phyloP scores from a whole-genome alignment of 2,329 filamentous ascomycete genomes.

The Stachybotrys echinatus region DNA sequence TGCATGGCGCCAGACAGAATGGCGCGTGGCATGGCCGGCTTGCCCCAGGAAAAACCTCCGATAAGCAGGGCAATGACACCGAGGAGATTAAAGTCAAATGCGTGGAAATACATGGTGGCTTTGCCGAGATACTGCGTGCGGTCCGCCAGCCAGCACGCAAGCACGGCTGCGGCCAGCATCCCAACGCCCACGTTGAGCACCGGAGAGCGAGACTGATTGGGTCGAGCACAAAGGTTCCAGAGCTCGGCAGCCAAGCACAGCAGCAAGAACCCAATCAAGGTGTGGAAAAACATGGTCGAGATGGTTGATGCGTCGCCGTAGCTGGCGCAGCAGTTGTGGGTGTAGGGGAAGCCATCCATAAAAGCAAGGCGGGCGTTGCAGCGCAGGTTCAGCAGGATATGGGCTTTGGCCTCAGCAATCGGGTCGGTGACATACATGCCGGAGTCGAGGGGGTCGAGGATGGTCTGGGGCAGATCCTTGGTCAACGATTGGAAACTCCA shows the following conservation, averaged over 20 bases:
- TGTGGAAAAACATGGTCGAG: slow-evolving; percentile 11
- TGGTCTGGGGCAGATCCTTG: slow-evolving; percentile 5
- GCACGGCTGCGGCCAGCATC: slow-evolving; percentile 17
- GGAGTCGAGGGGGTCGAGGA: slow-evolving; percentile 14
- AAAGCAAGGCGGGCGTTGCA: slow-evolving; percentile 38
- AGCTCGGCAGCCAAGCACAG: slow-evolving; percentile 12
- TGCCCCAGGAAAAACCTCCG: slow-evolving; percentile 12
- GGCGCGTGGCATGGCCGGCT: slow-evolving; percentile 6
- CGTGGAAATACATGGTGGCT: slow-evolving; percentile 16
- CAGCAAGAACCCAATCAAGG: slow-evolving; percentile 11
- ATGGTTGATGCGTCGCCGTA: slow-evolving; percentile 25
- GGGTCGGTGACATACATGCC: slow-evolving; percentile 25
- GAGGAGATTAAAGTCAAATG: slow-evolving; percentile 12
- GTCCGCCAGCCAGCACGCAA: slow-evolving; percentile 20
- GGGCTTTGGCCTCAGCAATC: slow-evolving; percentile 25
- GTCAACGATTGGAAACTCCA: slow-evolving; percentile 8
- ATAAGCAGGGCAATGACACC: slow-evolving; percentile 6
- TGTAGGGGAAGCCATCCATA: slow-evolving; percentile 32
- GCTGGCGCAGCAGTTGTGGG: slow-evolving; percentile 46
- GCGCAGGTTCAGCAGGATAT: slow-evolving; percentile 45
- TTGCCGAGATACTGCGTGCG: slow-evolving; percentile 21
- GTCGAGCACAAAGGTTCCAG: slow-evolving; percentile 8
- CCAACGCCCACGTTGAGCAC: slow-evolving; percentile 17
- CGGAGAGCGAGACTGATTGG: slow-evolving; percentile 6
- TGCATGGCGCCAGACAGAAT: background rate